A percentile compares a stretch with the other conserved stretches of the same genome.
These are phyloP conservation scores for Xylariaceae sp. DNA, from an alignment of 2,329 filamentous ascomycete genomes.

Conservation along the genomic window DNA sequence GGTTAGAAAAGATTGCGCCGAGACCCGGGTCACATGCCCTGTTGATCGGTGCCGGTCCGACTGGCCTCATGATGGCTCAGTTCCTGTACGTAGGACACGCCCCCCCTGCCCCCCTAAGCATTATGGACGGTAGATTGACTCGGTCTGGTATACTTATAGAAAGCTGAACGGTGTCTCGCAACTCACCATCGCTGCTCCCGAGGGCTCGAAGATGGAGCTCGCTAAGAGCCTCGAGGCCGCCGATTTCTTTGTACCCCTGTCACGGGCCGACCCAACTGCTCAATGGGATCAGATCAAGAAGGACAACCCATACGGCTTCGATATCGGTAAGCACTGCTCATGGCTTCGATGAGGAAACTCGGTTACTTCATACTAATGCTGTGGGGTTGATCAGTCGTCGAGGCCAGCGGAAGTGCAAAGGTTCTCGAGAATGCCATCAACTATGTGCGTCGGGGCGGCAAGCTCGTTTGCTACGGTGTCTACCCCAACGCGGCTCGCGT, in stretches of 20 bases:
- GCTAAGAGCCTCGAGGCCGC: slow-evolving; percentile 52
- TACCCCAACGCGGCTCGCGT: slow-evolving; percentile 59
- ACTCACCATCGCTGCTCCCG: slow-evolving; percentile 63
- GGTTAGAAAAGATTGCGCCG: slow-evolving; percentile 62
- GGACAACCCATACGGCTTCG: slow-evolving; percentile 66
- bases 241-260: slow-evolving; percentile 50
- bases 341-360: neutral
- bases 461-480: slow-evolving; percentile 67
- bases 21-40: slow-evolving; percentile 60
- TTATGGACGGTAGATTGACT: neutral
- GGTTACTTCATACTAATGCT: too few relatives aligned
- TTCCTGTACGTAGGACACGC: slow-evolving; percentile 27
- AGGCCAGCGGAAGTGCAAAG: slow-evolving; percentile 63
- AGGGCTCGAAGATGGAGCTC: slow-evolving; percentile 65
- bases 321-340: slow-evolving; percentile 52
- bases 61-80: slow-evolving; percentile 48
- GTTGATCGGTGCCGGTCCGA: slow-evolving; percentile 62
- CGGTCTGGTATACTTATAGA: slow-evolving; percentile 9
- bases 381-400: slow-evolving; percentile 46
- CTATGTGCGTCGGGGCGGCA: slow-evolving; percentile 66
- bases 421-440: slow-evolving; percentile 67
- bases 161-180: slow-evolving; percentile 61
- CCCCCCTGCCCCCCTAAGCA: neutral
- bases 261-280: slow-evolving; percentile 47
- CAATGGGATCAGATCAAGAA: slow-evolving; percentile 59